These are phyloP conservation scores for Nepenthes gracilis DNA, from an alignment of 148 eudicot species.

Conservation along the genomic window DNA sequence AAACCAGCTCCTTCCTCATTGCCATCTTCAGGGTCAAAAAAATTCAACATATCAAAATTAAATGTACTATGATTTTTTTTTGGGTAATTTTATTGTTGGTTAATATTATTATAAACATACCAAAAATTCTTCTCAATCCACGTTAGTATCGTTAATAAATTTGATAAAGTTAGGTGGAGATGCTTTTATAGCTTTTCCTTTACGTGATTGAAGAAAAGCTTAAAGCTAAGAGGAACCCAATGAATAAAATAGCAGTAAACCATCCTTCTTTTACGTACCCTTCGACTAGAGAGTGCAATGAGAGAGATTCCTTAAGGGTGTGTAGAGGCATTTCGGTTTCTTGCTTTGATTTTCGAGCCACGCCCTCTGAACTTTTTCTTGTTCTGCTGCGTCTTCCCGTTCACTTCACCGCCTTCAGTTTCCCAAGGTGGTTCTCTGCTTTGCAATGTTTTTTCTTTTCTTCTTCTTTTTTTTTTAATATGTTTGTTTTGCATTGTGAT, in stretches of 20 bases:
- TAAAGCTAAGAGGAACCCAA: background rate
- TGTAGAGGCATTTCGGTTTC: slow-evolving; percentile 15
- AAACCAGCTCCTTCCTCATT: no score
- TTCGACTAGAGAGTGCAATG: no score
- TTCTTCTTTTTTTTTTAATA: background rate
- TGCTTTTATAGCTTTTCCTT: slow-evolving; percentile 15
- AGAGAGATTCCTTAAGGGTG: slow-evolving; percentile 19
- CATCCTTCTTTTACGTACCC: background rate
- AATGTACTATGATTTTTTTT: no score
- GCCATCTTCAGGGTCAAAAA: no score
- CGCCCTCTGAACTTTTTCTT: slow-evolving; percentile 3
- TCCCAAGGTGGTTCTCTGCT: background rate
- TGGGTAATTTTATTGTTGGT: no score
- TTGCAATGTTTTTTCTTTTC: background rate
- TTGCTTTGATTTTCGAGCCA: slow-evolving; percentile 12
- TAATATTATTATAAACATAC: no score
- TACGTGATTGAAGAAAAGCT: slow-evolving; percentile 14
- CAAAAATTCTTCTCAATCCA: no score
- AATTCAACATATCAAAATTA: no score
- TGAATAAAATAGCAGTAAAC: background rate
- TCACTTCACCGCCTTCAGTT: slow-evolving; percentile 5
- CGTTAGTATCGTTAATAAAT: background rate
- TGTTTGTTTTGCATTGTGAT: background rate
- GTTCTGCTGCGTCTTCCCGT: background rate
- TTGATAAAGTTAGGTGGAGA: slow-evolving; percentile 15